These are phyloP conservation scores for Gracilaria caudata DNA, from an alignment of 23 red algal species.

Conservation along the genomic window DNA sequence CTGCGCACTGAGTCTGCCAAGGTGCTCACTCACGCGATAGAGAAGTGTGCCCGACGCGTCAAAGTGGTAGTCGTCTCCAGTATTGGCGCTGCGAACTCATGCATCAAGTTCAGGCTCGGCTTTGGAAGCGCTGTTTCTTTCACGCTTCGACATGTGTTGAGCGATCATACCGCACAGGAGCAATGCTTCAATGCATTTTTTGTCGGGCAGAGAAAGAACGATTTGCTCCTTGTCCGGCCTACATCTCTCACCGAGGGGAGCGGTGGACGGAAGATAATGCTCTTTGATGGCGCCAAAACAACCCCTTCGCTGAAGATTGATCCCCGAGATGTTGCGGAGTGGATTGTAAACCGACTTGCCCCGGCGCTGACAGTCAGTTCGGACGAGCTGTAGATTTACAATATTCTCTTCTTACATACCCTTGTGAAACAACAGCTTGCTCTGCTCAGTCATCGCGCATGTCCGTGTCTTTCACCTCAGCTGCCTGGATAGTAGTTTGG, in stretches of 20 bases:
- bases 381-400: too few relatives aligned
- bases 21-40: not conserved
- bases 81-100: not conserved
- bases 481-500: not conserved
- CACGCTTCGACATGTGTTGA: slow-evolving; percentile 4
- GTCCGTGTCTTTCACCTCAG: not conserved
- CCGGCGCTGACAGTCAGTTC: not conserved
- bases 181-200: not conserved
- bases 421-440: too few relatives aligned
- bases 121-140: not conserved
- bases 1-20: slow-evolving; percentile 12
- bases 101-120: not conserved
- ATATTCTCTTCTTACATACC: too few relatives aligned
- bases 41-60: not conserved
- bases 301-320: slow-evolving; percentile 23
- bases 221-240: slow-evolving; percentile 30
- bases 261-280: not conserved
- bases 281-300: slow-evolving; percentile 9
- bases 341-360: not conserved
- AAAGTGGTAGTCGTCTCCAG: not conserved
- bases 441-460: not conserved
- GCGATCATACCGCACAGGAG: not conserved
- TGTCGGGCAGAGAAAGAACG: not conserved
- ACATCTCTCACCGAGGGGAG: slow-evolving; percentile 31
- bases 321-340: slow-evolving; percentile 30